Base-by-base conservation (phyloP, 192 early-diverging fungal species). In the Backusella luteola region DNA sequence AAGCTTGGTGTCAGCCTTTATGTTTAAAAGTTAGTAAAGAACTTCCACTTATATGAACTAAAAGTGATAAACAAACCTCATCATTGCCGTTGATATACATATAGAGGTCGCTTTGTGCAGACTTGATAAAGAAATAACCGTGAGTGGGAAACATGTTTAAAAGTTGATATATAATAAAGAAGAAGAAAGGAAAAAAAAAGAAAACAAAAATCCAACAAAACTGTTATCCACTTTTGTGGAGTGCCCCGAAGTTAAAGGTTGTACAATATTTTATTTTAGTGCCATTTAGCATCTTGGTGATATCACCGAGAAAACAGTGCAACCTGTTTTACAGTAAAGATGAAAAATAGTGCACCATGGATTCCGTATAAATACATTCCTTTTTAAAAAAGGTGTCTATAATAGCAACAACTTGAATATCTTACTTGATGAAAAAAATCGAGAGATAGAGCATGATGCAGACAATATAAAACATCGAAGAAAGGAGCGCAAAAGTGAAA, bases 81-180 rank as follows among this genome's bases (percentile, higher is more conserved):
- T 66, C 36, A 15, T 19, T 39, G 12, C 21, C 32, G 34, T 69
- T 56, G 69, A 74, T 73, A 29, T 53, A 56, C 12, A 79, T 26
- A 1, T 74, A 73, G 17, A 73, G 67, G 66, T 66, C 73, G 41
- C n/a, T 69, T 6, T 79, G 67, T n/a, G 46, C 49, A 12, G 23
- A 68, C 49, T 79, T 79, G 38, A 79, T 73, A 38, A 63, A 79
- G 38, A 79, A 79, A 35, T 74, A 70, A 29, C 66, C 66, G 26
- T 75, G 14, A n/a, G 17, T 23, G 8, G 74, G 74, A 26, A 75
- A 75, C 56, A 63, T 63, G 0, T 63, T 63, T 59, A 59, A 26
- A 32, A 63, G 56, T 29, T 63, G 56, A 26, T 63, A 29, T 29
- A 29, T 9, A 29, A 63, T 29, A 9, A 14, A 53, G 21, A 63